These are phyloP conservation scores for Yamadazyma olivae DNA, from an alignment of 805 yeast genomes.

Conservation along the genomic window DNA sequence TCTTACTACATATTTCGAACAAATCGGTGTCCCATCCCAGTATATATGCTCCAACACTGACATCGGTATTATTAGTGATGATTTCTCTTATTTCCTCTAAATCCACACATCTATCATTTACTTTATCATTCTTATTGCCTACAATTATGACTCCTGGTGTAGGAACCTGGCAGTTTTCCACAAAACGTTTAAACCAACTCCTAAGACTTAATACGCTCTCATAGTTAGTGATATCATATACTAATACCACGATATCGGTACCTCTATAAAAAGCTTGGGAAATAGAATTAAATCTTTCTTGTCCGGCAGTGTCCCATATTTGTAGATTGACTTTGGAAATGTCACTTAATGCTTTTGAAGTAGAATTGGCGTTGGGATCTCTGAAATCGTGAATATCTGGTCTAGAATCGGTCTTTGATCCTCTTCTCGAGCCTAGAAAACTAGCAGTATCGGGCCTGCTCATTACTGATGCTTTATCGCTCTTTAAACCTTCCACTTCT, in stretches of 20 bases:
- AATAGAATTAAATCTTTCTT: conserved; percentile 46
- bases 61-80: conserved; percentile 18
- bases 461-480: neutral
- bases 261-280: conserved; percentile 58
- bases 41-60: conserved; percentile 23
- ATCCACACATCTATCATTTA: conserved; percentile 32
- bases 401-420: neutral
- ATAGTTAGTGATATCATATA: conserved; percentile 53
- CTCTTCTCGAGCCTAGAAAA: too few species aligned
- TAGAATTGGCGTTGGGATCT: neutral
- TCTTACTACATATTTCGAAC: conserved; percentile 31
- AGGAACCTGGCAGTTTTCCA: conserved; percentile 45
- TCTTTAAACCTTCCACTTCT: neutral
- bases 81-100: conserved; percentile 33
- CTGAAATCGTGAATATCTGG: neutral
- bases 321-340: conserved; percentile 40
- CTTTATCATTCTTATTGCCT: conserved; percentile 49
- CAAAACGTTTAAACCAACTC: conserved; percentile 47
- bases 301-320: conserved; percentile 54
- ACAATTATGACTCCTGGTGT: conserved; percentile 49
- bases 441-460: neutral
- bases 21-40: conserved; percentile 33
- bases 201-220: conserved; percentile 46
- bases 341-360: neutral
- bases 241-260: conserved; percentile 52